These are phyloP conservation scores for Fusarium buxicola DNA, from an alignment of 2,329 filamentous ascomycete genomes.

Conservation along the genomic window DNA sequence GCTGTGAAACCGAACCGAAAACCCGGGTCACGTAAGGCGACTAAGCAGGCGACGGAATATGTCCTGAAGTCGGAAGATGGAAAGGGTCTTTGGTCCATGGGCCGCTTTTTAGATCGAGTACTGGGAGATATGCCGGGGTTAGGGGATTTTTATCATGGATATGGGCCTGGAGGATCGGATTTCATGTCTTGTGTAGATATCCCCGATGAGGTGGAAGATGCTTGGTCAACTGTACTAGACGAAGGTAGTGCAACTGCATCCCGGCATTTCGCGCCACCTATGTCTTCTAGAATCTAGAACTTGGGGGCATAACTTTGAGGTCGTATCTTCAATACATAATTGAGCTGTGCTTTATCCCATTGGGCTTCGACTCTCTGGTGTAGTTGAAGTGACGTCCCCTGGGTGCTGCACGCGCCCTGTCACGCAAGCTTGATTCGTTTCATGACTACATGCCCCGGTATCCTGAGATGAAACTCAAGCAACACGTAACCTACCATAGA, in stretches of 20 bases:
- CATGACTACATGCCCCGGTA: neutral
- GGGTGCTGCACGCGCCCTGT: too few relatives aligned
- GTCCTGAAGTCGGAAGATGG: neutral
- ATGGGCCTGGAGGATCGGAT: neutral
- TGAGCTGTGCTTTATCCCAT: too few relatives aligned
- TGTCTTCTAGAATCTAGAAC: too few relatives aligned
- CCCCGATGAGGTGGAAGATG: conserved; percentile 25
- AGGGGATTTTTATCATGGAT: too few relatives aligned
- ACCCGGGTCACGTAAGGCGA: neutral
- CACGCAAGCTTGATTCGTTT: neutral
- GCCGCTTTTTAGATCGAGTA: conserved; percentile 16
- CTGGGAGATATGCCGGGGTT: neutral
- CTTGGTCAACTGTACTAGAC: conserved; percentile 20
- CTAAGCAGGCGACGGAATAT: neutral
- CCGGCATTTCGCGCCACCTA: too few relatives aligned
- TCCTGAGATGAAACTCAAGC: conserved; percentile 7
- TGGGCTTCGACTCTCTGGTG: too few relatives aligned
- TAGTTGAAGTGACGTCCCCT: too few relatives aligned
- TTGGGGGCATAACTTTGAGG: neutral
- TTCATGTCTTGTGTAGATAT: neutral
- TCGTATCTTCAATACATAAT: neutral
- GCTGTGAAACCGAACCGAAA: fast-evolving
- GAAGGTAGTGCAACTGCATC: neutral
- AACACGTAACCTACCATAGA: neutral
- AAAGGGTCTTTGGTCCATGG: conserved; percentile 22